These are phyloP conservation scores for Amaranthus tricolor DNA, from an alignment of 179 eudicot species.

Conservation along the genomic window DNA sequence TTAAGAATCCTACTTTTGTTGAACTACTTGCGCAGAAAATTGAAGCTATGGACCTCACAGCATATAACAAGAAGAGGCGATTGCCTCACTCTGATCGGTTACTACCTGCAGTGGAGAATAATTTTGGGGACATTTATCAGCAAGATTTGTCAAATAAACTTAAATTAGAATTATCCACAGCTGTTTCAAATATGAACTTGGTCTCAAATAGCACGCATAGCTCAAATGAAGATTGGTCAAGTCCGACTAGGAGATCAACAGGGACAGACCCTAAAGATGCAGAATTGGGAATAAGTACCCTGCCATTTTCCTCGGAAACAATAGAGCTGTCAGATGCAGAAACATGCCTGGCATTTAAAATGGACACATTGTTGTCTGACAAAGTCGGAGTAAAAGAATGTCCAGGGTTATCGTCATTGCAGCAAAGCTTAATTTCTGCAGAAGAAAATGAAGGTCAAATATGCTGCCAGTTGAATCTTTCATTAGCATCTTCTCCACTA, in stretches of 20 bases:
- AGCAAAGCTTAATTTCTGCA: slow-evolving; percentile 34
- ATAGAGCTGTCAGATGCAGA: slow-evolving; percentile 67
- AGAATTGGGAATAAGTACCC: slow-evolving; percentile 36
- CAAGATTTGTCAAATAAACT: slow-evolving; percentile 73
- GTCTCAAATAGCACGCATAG: slow-evolving; percentile 78
- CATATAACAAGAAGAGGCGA: slow-evolving; percentile 80
- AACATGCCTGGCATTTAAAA: slow-evolving; percentile 52
- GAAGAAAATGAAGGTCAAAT: slow-evolving; percentile 61
- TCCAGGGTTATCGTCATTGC: slow-evolving; percentile 41
- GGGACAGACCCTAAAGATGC: slow-evolving; percentile 45
- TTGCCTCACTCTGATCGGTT: slow-evolving; percentile 49
- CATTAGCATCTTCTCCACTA: slow-evolving; percentile 67
- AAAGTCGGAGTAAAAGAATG: slow-evolving; percentile 40
- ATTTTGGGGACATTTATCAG: slow-evolving; percentile 46
- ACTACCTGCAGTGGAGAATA: slow-evolving; percentile 43
- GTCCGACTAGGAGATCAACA: slow-evolving; percentile 44
- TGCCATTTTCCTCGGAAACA: slow-evolving; percentile 48
- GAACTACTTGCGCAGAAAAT: slow-evolving; percentile 65
- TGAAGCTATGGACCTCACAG: slow-evolving; percentile 73
- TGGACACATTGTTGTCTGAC: slow-evolving; percentile 48
- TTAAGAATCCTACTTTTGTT: slow-evolving; percentile 55
- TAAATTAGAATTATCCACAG: slow-evolving; percentile 69
- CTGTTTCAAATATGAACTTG: slow-evolving; percentile 70
- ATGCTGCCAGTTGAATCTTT: slow-evolving; percentile 77
- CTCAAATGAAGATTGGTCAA: slow-evolving; percentile 68